phyloP scores from a whole-genome alignment of 2,329 filamentous ascomycete genomes.

The Pseudocercospora ulei region DNA sequence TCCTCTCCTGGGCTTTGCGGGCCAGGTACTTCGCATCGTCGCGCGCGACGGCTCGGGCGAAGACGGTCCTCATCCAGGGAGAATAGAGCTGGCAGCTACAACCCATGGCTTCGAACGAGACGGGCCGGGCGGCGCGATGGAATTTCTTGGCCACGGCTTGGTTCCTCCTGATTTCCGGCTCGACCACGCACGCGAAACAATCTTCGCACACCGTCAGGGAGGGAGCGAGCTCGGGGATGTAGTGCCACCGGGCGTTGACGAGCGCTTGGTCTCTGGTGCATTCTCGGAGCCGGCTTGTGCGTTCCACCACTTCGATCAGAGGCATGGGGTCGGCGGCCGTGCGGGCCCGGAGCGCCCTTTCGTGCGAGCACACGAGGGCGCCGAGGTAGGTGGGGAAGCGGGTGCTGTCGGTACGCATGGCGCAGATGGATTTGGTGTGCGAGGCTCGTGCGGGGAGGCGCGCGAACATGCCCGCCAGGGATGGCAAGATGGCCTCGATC shows the following conservation, averaged over 20 bases:
- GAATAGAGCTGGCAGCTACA: conserved; percentile 71
- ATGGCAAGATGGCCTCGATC: conserved; percentile 63
- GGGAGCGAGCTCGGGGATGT: conserved; percentile 53
- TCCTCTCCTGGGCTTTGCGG: conserved; percentile 50
- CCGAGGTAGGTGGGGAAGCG: conserved; percentile 51
- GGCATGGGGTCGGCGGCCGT: conserved; percentile 47
- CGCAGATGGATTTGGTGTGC: conserved; percentile 52
- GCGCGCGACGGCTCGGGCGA: conserved; percentile 54
- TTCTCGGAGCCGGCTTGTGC: conserved; percentile 50
- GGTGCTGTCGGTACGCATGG: conserved; percentile 54
- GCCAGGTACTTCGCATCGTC: conserved; percentile 60
- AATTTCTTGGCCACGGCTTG: conserved; percentile 56
- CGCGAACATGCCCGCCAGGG: conserved; percentile 57
- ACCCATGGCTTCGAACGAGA: conserved; percentile 44
- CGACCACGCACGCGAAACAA: conserved; percentile 73
- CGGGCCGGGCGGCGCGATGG: conserved; percentile 49
- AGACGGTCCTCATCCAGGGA: conserved; percentile 64
- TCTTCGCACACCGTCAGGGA: conserved; percentile 78
- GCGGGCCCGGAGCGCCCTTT: conserved; percentile 34
- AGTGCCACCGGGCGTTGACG: conserved; percentile 61
- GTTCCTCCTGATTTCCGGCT: conserved; percentile 51
- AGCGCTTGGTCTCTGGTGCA: conserved; percentile 57
- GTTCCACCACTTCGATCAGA: conserved; percentile 55
- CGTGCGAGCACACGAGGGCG: conserved; percentile 47
- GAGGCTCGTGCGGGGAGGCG: conserved; percentile 41